Base-by-base conservation (phyloP, 2,329 filamentous ascomycete species). In the Nigrograna mackinnonii region DNA sequence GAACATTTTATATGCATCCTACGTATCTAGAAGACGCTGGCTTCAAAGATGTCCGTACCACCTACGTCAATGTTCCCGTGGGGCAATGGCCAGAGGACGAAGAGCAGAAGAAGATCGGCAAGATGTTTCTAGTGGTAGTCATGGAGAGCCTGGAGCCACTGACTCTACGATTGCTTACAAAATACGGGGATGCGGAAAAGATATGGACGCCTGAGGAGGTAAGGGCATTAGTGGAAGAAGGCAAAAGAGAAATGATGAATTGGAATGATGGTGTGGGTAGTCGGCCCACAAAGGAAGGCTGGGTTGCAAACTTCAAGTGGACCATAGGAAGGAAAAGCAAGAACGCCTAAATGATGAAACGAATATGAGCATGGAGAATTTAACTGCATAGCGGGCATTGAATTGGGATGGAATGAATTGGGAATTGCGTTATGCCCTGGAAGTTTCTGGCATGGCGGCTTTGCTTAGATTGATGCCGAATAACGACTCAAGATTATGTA, bases 1-100 rank as follows among this genome's bases (percentile, higher is more conserved):
- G 69, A 11, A 58, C 71, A 2, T 64, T 60, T 41, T 76, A 78
- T 57, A 64, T 78, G 46, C 59, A 65, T 9, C 62, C 63, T 4
- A 49, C 60, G 1, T 61, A 67, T 12, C 62, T 79, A 4, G 59
- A 62, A 30, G 64, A 66, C 20, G 72, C 70, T 0, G 75, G 75
- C 1, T 75, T 79, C 46, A 67, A 62, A 13, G 67, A 76, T 24
- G 61, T 75, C 4, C 57, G 60, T 17, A 66, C 67, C 1, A 66
- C 66, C 3, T 68, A 72, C 35, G 61, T 67, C 46, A 67, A 68
- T 30, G 60, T 67, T 4, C 65, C 64, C 1, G 54, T 68, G 3
- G 64, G 65, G 1, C 55, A 55, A 36, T 68, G 65, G 65, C 53
- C 53, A 1, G 43, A 55, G 3, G 57, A 63, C 38, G 57, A 62